phyloP scores from a whole-genome alignment of 2,329 filamentous ascomycete genomes.

The Aspergillus transmontanensis region DNA sequence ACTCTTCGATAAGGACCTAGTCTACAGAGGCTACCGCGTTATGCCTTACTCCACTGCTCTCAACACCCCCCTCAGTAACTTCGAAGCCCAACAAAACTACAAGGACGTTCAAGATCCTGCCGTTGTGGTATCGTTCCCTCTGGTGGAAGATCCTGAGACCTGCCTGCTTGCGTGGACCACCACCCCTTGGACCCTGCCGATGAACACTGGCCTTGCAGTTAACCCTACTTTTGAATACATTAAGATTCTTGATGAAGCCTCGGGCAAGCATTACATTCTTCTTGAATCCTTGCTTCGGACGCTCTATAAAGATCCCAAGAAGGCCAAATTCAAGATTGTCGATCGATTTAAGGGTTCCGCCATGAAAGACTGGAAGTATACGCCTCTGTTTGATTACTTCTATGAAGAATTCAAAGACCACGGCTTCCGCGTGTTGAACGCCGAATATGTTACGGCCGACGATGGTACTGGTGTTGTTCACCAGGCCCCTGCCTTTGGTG shows the following conservation, averaged over 20 bases:
- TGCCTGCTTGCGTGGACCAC: slow-evolving; percentile 85
- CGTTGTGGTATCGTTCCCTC: slow-evolving; percentile 83
- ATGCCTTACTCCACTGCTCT: slow-evolving; percentile 95
- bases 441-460: slow-evolving; percentile 82
- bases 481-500: slow-evolving; percentile 89
- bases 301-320: slow-evolving; percentile 93
- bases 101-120: slow-evolving; percentile 91
- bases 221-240: slow-evolving; percentile 85
- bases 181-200: slow-evolving; percentile 84
- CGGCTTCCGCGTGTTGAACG: slow-evolving; percentile 80
- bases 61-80: slow-evolving; percentile 87
- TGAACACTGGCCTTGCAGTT: slow-evolving; percentile 74
- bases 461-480: slow-evolving; percentile 94
- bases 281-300: slow-evolving; percentile 79
- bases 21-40: slow-evolving; percentile 88
- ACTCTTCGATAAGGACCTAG: slow-evolving; percentile 82
- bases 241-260: slow-evolving; percentile 80
- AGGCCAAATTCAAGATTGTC: slow-evolving; percentile 85
- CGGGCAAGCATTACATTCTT: slow-evolving; percentile 81
- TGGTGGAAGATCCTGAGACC: slow-evolving; percentile 74
- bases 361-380: slow-evolving; percentile 86
- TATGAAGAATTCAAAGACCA: slow-evolving; percentile 84
- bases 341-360: slow-evolving; percentile 79
- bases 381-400: slow-evolving; percentile 88
- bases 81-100: slow-evolving; percentile 93